Percentiles rank a stretch among this genome's conserved stretches.
These are phyloP conservation scores for Cocos nucifera DNA, from an alignment of 176 grass and related monocot species.

Conservation along the genomic window DNA sequence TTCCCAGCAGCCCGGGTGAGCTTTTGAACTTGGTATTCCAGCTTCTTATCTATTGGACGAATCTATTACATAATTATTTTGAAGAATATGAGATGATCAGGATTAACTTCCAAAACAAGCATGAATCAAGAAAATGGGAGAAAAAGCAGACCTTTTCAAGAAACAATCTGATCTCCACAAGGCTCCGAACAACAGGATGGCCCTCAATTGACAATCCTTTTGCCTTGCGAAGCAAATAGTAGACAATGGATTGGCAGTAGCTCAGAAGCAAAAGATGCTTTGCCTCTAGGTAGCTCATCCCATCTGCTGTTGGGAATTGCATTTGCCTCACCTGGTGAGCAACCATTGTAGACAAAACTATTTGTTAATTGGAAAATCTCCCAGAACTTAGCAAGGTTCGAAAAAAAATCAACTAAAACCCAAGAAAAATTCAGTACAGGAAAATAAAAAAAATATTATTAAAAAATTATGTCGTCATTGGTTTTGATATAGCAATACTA, in stretches of 20 bases:
- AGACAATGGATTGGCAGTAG: slow-evolving; percentile 65
- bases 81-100: background rate
- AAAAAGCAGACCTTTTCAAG: slow-evolving; percentile 62
- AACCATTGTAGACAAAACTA: no score
- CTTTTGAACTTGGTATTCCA: slow-evolving; percentile 87
- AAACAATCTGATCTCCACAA: slow-evolving; percentile 76
- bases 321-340: slow-evolving; percentile 44
- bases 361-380: background rate
- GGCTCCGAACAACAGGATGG: slow-evolving; percentile 55
- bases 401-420: background rate
- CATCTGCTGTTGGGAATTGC: slow-evolving; percentile 53
- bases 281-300: slow-evolving; percentile 22
- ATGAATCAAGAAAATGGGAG: background rate
- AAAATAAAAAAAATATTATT: no score
- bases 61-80: slow-evolving; percentile 30
- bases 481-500: no score
- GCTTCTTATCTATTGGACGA: slow-evolving; percentile 86
- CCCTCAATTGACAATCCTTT: slow-evolving; percentile 27
- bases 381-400: background rate
- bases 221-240: slow-evolving; percentile 51
- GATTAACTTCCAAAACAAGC: background rate
- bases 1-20: slow-evolving; percentile 53
- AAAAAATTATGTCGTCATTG: no score
- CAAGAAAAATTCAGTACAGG: no score
- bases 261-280: slow-evolving; percentile 70